Conservation (phyloP, 2,329 filamentous ascomycete species). For the Colletotrichum gloeosporioides region DNA sequence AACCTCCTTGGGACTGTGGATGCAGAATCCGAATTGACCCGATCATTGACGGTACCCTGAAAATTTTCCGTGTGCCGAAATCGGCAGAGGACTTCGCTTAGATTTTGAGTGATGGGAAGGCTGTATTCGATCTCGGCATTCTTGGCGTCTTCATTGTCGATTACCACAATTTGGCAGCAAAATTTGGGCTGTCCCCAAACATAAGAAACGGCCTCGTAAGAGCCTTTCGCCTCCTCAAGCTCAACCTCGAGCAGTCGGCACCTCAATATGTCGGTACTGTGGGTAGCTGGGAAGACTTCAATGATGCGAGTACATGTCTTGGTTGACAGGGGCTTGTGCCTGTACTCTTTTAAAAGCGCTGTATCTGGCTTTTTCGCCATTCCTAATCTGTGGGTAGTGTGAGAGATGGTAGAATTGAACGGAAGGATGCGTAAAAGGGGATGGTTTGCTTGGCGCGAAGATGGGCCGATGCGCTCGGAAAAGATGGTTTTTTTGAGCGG, state of each 20-base stretch:
- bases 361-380: not conserved
- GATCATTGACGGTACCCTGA: not conserved
- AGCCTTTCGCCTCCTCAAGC: not conserved
- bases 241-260: not conserved
- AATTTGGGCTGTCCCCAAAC: not conserved
- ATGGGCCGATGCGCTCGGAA: not conserved
- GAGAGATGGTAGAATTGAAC: not conserved
- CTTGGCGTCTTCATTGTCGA: not conserved
- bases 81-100: not conserved
- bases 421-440: rapidly evolving
- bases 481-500: not conserved
- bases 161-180: not conserved
- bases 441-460: not conserved
- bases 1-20: not conserved
- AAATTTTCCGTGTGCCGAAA: not conserved
- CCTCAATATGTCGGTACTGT: not conserved
- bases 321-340: rapidly evolving
- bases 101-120: not conserved
- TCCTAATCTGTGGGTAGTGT: not conserved
- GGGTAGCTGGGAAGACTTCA: not conserved
- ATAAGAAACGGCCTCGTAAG: not conserved
- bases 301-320: not conserved
- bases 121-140: not conserved
- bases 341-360: not conserved
- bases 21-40: not conserved